Percentiles rank a stretch among this genome's conserved stretches.
These are phyloP conservation scores for Saturnispora sanitii DNA, from an alignment of 805 yeast species.

Conservation along the genomic window DNA sequence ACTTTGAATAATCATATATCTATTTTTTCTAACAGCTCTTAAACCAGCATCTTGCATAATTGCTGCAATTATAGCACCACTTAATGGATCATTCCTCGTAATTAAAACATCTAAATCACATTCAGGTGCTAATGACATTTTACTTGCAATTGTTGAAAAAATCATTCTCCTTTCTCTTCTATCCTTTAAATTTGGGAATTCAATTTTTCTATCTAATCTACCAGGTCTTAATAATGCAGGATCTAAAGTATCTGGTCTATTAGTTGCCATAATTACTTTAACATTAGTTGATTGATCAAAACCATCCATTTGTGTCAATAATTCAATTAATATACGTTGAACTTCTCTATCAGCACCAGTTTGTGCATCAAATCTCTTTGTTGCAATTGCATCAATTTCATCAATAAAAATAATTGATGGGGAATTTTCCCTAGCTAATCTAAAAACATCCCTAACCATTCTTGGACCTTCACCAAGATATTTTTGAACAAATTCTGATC, in stretches of 20 bases:
- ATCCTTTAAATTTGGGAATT: constrained; percentile 91
- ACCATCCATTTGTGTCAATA: constrained; percentile 98
- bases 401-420: constrained; percentile 96
- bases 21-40: constrained; percentile 95
- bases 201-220: constrained; percentile 95
- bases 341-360: constrained; percentile 99
- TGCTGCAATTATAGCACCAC: constrained; percentile 97
- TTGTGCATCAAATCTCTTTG: constrained; percentile 98
- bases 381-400: constrained; percentile 98
- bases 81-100: constrained; percentile 89
- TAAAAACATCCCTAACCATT: constrained; percentile 97
- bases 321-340: constrained; percentile 91
- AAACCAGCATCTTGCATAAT: constrained; percentile 99
- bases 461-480: constrained; percentile 99
- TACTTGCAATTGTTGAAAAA: constrained; percentile 90
- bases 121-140: constrained; percentile 97
- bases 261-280: constrained; percentile 98
- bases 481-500: constrained; percentile 97
- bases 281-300: constrained; percentile 93
- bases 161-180: constrained; percentile 96
- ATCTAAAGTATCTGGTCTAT: constrained; percentile 97
- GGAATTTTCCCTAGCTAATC: constrained; percentile 93
- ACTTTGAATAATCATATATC: constrained; percentile 91
- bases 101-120: constrained; percentile 91
- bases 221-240: constrained; percentile 98